A percentile compares a stretch with the other conserved stretches of the same genome.
Conservation (phyloP, 129 eudicot species). For the Deinandra increscens region DNA sequence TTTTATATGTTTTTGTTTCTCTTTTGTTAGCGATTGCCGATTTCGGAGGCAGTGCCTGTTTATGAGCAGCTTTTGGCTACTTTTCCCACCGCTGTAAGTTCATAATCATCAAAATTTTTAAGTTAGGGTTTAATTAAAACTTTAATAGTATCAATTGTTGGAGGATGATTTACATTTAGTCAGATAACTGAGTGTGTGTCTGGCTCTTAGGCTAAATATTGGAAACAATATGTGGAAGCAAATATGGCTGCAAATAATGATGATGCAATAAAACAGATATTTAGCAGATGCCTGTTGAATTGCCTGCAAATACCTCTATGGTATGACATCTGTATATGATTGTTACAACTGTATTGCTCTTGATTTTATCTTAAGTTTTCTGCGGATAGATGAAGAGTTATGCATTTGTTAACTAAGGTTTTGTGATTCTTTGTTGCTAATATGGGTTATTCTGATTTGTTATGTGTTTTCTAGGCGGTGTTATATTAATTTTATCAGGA, state of each 20-base stretch:
- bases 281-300: conserved; percentile 90
- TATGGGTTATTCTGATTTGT: not conserved
- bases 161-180: conserved; percentile 6
- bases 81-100: conserved; percentile 81
- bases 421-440: conserved; percentile 6
- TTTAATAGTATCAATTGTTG: conserved; percentile 10
- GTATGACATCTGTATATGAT: conserved; percentile 32
- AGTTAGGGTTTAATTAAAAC: conserved; percentile 8
- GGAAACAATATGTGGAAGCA: conserved; percentile 99
- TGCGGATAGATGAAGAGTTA: not conserved
- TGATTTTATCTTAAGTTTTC: not conserved
- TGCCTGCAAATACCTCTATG: conserved; percentile 92
- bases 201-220: conserved; percentile 70
- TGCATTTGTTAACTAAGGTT: not conserved
- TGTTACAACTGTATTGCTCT: not conserved
- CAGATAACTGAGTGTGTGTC: not conserved
- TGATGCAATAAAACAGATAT: conserved; percentile 81
- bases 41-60: conserved; percentile 70
- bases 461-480: conserved; percentile 69
- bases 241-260: conserved; percentile 86
- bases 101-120: not conserved
- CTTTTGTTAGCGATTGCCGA: conserved; percentile 61
- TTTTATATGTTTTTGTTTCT: not conserved
- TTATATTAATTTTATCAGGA: conserved; percentile 88
- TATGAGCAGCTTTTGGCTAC: conserved; percentile 83